Percentiles rank a stretch among this genome's conserved stretches.
Evolutionary conservation across 2,329 filamentous ascomycete species (phyloP).

Genomic region (Malbranchea zuffiana): DNA sequence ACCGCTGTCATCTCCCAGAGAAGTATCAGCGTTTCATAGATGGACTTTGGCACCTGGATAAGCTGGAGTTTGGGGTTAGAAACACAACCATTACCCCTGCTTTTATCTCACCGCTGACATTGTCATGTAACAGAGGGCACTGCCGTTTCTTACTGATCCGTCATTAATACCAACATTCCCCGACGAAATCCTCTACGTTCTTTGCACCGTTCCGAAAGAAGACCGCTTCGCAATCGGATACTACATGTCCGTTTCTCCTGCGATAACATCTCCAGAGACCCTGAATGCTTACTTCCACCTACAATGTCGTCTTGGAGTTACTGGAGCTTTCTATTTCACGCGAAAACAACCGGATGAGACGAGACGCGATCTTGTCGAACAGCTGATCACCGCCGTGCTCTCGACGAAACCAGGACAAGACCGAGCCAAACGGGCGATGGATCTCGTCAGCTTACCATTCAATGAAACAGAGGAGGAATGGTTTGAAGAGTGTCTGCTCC

Average conservation of each 20-base stretch:
- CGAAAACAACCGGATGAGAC: slow-evolving; percentile 52
- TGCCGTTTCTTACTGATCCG: slow-evolving; percentile 68
- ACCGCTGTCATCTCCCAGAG: slow-evolving; percentile 54
- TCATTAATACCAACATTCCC: slow-evolving; percentile 70
- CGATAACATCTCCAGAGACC: slow-evolving; percentile 53
- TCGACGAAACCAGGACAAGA: slow-evolving; percentile 27
- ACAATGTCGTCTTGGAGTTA: slow-evolving; percentile 54
- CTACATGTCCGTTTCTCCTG: slow-evolving; percentile 63
- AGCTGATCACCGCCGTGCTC: slow-evolving; percentile 52
- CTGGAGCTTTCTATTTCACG: slow-evolving; percentile 63
- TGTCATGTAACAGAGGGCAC: slow-evolving; percentile 42
- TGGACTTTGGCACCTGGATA: slow-evolving; percentile 71
- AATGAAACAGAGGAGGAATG: slow-evolving; percentile 58
- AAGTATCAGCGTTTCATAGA: slow-evolving; percentile 74
- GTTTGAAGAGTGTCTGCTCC: slow-evolving; percentile 58
- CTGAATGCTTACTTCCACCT: slow-evolving; percentile 59
- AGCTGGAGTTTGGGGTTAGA: slow-evolving; percentile 53
- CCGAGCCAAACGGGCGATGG: slow-evolving; percentile 49
- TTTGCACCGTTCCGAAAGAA: slow-evolving; percentile 54
- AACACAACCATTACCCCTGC: neutral
- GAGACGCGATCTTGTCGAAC: slow-evolving; percentile 55
- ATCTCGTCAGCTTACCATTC: slow-evolving; percentile 65
- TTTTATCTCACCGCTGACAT: slow-evolving; percentile 1
- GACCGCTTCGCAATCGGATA: slow-evolving; percentile 62
- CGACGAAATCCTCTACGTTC: slow-evolving; percentile 64